A percentile compares a stretch with the other conserved stretches of the same genome.
Conservation (phyloP, 129 eudicot species). For the Tagetes patula region DNA sequence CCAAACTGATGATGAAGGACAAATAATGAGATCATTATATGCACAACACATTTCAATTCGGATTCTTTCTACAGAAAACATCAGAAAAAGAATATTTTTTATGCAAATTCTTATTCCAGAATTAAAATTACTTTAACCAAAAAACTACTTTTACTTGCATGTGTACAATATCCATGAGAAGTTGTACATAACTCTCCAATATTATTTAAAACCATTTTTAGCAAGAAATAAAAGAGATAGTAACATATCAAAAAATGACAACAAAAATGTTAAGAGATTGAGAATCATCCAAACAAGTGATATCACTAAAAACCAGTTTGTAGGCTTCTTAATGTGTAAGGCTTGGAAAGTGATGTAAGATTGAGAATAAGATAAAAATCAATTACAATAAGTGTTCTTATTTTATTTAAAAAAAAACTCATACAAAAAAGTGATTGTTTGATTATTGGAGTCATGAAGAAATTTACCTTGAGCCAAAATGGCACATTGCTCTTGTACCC, state of each 20-base stretch:
- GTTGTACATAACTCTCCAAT: slow-evolving; percentile 23
- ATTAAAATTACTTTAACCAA: slow-evolving; percentile 19
- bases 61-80: slow-evolving; percentile 44
- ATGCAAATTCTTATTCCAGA: slow-evolving; percentile 23
- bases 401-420: background rate
- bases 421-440: background rate
- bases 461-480: slow-evolving; percentile 78
- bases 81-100: slow-evolving; percentile 29
- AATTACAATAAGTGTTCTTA: background rate
- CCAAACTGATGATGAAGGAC: slow-evolving; percentile 24
- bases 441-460: slow-evolving; percentile 19
- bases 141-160: background rate
- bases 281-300: slow-evolving; percentile 66
- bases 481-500: slow-evolving; percentile 96
- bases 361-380: slow-evolving; percentile 35
- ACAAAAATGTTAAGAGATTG: slow-evolving; percentile 36
- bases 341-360: slow-evolving; percentile 64
- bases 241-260: slow-evolving; percentile 53
- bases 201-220: background rate
- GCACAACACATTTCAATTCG: slow-evolving; percentile 32
- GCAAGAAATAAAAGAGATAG: slow-evolving; percentile 35
- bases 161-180: slow-evolving; percentile 15
- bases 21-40: slow-evolving; percentile 33
- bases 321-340: slow-evolving; percentile 61
- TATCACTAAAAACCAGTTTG: slow-evolving; percentile 55